These are phyloP conservation scores for Cyberlindnera saturnus DNA, from an alignment of 805 yeast genomes.

Conservation along the genomic window DNA sequence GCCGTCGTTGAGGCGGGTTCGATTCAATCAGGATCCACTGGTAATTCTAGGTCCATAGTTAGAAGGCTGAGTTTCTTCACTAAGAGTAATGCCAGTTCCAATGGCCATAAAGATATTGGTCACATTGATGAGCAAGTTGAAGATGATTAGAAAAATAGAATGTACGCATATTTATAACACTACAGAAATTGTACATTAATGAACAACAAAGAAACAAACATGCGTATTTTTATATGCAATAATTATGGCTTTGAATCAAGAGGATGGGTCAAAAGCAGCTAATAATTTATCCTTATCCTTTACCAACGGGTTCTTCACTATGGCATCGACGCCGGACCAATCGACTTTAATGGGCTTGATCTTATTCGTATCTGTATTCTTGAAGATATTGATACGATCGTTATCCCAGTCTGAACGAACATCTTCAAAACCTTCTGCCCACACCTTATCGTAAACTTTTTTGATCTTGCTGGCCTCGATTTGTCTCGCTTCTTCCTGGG, in stretches of 20 bases:
- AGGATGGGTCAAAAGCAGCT: conserved; percentile 25
- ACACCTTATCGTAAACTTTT: conserved; percentile 61
- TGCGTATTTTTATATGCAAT: background rate
- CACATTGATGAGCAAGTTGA: conserved; percentile 19
- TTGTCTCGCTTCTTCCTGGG: conserved; percentile 67
- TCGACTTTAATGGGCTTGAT: conserved; percentile 51
- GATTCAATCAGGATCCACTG: conserved; percentile 10
- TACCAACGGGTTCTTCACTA: conserved; percentile 14
- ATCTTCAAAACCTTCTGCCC: conserved; percentile 77
- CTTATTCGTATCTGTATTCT: conserved; percentile 63
- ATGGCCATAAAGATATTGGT: conserved; percentile 8
- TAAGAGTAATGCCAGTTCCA: conserved; percentile 7
- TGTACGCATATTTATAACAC: conserved; percentile 1
- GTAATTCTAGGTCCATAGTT: conserved; percentile 16
- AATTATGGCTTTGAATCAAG: background rate
- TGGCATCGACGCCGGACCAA: conserved; percentile 59
- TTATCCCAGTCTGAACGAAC: conserved; percentile 67
- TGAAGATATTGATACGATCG: conserved; percentile 67
- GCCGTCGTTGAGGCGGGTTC: conserved; percentile 1
- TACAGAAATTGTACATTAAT: background rate
- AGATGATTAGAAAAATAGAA: conserved; percentile 6
- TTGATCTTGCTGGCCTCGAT: conserved; percentile 57
- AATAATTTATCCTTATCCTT: conserved; percentile 23
- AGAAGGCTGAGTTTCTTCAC: conserved; percentile 22
- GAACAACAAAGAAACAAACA: background rate